Conservation (phyloP, 2,329 filamentous ascomycete genomes). For the Cladophialophora immunda region DNA sequence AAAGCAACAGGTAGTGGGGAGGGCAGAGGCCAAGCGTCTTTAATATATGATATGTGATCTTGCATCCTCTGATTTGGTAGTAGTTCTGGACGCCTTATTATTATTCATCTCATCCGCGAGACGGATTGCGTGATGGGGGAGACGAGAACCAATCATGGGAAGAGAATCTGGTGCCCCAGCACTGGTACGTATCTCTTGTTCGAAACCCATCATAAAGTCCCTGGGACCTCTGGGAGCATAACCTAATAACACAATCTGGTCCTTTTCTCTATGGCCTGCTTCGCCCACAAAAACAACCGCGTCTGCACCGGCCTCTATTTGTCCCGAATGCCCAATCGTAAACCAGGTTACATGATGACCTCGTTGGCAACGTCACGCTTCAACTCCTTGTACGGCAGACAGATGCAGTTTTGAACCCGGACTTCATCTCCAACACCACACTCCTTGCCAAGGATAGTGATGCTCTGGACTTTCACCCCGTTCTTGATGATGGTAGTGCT, state of each 20-base stretch:
- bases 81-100: neutral
- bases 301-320: neutral
- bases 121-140: neutral
- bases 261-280: slow-evolving; percentile 6
- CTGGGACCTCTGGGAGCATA: neutral
- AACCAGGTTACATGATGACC: slow-evolving; percentile 78
- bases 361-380: slow-evolving; percentile 81
- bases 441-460: slow-evolving; percentile 97
- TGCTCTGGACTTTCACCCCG: slow-evolving; percentile 97
- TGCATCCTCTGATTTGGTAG: neutral
- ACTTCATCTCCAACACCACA: slow-evolving; percentile 93
- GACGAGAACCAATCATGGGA: slow-evolving; percentile 1
- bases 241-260: slow-evolving; percentile 7
- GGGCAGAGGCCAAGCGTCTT: neutral
- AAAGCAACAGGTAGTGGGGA: neutral
- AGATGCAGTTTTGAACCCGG: slow-evolving; percentile 96
- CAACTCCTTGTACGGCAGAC: slow-evolving; percentile 96
- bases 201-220: neutral
- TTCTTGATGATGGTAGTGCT: slow-evolving; percentile 96
- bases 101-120: neutral
- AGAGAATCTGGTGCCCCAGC: neutral
- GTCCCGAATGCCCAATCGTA: neutral
- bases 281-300: neutral
- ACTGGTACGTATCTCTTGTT: neutral
- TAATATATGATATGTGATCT: neutral